These are phyloP conservation scores for Heterobasidion occidentale DNA, from an alignment of 1,284 basidiomycete genomes.

Conservation along the genomic window DNA sequence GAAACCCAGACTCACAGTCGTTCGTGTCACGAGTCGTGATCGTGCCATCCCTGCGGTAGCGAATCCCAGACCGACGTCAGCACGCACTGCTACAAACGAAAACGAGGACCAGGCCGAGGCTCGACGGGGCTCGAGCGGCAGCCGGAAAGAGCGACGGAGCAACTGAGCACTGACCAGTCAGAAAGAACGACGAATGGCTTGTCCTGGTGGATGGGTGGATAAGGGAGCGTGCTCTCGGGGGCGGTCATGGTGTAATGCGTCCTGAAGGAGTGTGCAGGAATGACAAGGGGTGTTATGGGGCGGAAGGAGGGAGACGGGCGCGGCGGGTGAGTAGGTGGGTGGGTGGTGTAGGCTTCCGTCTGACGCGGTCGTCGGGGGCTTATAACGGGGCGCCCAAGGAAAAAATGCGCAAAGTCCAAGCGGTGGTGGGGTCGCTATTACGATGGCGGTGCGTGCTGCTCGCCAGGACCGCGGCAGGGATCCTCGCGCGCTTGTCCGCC, in stretches of 20 bases:
- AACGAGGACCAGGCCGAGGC: not conserved
- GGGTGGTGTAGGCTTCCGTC: too few relatives aligned
- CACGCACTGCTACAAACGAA: not conserved
- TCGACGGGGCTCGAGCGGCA: not conserved
- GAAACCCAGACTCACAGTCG: conserved; percentile 53
- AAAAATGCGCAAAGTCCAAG: too few relatives aligned
- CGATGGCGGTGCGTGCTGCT: too few relatives aligned
- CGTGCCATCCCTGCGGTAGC: conserved; percentile 71
- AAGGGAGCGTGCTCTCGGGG: conserved; percentile 59
- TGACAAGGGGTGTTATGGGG: too few relatives aligned
- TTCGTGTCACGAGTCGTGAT: conserved; percentile 89
- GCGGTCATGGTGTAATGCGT: not conserved
- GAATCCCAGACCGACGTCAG: not conserved
- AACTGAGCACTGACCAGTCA: conserved; percentile 63
- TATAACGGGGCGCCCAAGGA: too few relatives aligned
- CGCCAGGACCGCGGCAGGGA: too few relatives aligned
- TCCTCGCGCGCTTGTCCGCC: too few relatives aligned
- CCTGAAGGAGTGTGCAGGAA: too few relatives aligned
- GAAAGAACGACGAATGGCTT: conserved; percentile 83
- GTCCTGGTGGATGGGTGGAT: conserved; percentile 71
- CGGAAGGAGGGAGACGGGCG: too few relatives aligned
- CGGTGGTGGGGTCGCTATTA: too few relatives aligned
- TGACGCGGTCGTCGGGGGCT: too few relatives aligned
- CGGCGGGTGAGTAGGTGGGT: too few relatives aligned
- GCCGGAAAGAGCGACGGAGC: not conserved